Base-by-base conservation (phyloP, 768 basidiomycete species). In the Calocybe cyanea region DNA sequence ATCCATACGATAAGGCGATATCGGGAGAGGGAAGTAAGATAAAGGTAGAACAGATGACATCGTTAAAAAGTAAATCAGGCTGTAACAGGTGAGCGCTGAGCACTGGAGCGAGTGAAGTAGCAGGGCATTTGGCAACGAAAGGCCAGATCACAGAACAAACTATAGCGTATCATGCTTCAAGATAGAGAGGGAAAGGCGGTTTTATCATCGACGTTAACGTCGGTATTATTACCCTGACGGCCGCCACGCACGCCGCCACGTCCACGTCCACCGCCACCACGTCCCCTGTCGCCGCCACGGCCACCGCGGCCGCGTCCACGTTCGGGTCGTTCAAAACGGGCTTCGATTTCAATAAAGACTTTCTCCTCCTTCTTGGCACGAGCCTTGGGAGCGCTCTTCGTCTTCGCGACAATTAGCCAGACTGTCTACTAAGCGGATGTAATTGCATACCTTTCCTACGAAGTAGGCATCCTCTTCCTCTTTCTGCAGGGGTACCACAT, bases 301-400 rank as follows among this genome's bases (percentile, higher is more conserved):
- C 75, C 74, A 50, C 81, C 71, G 43, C 71, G 72, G 21, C 84
- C 73, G 49, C 77, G 76, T 20, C 79, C 78, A 52, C 87, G 80
- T n/a, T 73, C 63, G 43, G 91, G 91, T 54, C 85, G 84, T 35
- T 92, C 85, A 63, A 92, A 93, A 58, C 78, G 87, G 45, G 83
- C 88, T 13, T 96, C 92, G 63, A 97, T 90, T 61, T 95, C 92
- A 60, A 98, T 74, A 71, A 76, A 89, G 57, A 92, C 80, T 67
- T 95, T 96, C 66, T 92, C 89, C 57, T 89, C 84, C 73, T 91
- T 92, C 74, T 90, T 85, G 50, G 79, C 50, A 49, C 81, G 81
- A 38, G 73, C 52, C 69, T 89, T 92, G 64, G 77, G 78, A 13
- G 77, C 61, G 41, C 72, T 56, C 66, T 82, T 91, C 63, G 71